Conservation (phyloP, 140 eudicot species). For the Erigeron philadelphicus region DNA sequence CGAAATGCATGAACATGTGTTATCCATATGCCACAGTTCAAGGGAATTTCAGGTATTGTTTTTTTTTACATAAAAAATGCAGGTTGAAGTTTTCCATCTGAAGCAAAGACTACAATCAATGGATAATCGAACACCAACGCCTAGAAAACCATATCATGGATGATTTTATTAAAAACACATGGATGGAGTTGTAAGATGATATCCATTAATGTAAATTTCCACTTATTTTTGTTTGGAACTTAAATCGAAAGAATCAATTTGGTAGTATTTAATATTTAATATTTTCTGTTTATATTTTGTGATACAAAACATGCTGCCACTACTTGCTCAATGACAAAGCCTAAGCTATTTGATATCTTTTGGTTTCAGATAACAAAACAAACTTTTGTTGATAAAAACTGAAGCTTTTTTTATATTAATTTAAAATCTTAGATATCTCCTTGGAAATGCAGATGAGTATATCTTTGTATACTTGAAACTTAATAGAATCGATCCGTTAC, state of each 20-base stretch:
- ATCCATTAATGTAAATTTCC: conserved; percentile 28
- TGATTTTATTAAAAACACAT: conserved; percentile 4
- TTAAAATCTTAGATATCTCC: no score
- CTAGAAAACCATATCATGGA: conserved; percentile 79
- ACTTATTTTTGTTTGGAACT: conserved; percentile 22
- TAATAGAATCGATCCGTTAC: no score
- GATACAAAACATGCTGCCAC: background rate
- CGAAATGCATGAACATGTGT: background rate
- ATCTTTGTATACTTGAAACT: no score
- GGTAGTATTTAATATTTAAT: conserved; percentile 3
- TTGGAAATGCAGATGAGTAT: background rate
- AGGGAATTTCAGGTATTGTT: conserved; percentile 4
- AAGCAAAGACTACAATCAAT: conserved; percentile 86
- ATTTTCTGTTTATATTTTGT: conserved; percentile 1
- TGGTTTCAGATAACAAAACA: no score
- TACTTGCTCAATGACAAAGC: background rate
- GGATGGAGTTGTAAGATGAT: conserved; percentile 15
- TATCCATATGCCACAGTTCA: background rate
- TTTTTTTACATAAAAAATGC: conserved; percentile 21
- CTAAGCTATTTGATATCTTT: background rate
- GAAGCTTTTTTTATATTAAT: background rate
- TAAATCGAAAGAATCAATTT: conserved; percentile 12
- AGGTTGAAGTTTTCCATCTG: conserved; percentile 92
- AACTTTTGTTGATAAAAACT: background rate
- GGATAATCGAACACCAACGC: conserved; percentile 81